phyloP scores from a whole-genome alignment of 208 protist genomes.

The Angomonas desouzai region DNA sequence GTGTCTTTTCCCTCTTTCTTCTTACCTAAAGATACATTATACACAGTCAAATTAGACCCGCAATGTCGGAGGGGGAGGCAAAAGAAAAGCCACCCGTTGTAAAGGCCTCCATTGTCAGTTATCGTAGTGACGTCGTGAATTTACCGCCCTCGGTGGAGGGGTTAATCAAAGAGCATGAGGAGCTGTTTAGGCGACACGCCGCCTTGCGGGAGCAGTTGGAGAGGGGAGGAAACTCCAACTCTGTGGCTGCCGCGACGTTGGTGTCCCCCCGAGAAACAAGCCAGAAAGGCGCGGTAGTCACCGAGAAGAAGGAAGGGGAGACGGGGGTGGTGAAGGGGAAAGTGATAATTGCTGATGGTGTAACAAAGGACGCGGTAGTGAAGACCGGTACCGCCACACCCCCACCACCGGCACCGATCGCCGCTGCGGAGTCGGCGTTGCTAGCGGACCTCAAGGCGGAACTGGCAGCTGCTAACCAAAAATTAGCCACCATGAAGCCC shows the following conservation, averaged over 20 bases:
- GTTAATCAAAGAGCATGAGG: constrained; percentile 37
- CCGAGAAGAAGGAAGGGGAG: background rate
- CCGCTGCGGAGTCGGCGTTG: background rate
- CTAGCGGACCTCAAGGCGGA: background rate
- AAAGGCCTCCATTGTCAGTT: constrained; percentile 8
- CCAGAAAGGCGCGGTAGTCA: background rate
- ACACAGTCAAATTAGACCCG: too few species aligned
- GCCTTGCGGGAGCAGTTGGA: constrained; percentile 11
- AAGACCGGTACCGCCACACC: background rate
- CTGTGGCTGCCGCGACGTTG: too few species aligned
- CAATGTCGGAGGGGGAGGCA: background rate
- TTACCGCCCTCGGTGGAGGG: constrained; percentile 45
- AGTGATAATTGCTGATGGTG: background rate
- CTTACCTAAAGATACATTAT: too few species aligned
- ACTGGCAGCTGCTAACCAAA: background rate
- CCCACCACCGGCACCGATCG: background rate
- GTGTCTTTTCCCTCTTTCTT: too few species aligned
- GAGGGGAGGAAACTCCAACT: too few species aligned
- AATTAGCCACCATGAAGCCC: background rate
- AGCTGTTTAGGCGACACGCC: constrained; percentile 22
- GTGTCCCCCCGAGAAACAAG: too few species aligned
- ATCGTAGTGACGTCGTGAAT: constrained; percentile 23
- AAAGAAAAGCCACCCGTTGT: constrained; percentile 6
- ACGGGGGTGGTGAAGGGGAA: background rate
- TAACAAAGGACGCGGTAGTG: background rate